Conservation (phyloP, 2,329 filamentous ascomycete genomes). For the Mollisiaceae sp. region DNA sequence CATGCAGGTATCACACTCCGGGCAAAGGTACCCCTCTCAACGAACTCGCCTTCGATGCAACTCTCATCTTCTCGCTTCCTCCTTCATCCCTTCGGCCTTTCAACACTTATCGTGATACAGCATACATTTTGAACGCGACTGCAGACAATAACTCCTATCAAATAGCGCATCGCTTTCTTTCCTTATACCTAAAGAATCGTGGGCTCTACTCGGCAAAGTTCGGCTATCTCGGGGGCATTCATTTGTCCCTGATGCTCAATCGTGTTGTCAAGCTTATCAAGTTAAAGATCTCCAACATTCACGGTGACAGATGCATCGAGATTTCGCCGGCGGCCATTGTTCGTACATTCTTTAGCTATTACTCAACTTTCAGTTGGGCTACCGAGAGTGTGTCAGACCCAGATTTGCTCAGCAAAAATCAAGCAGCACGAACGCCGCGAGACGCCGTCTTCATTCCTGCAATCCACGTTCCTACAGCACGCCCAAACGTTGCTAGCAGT, state of each 20-base stretch:
- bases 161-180: conserved; percentile 63
- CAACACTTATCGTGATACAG: conserved; percentile 67
- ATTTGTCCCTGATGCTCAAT: conserved; percentile 66
- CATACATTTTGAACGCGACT: conserved; percentile 63
- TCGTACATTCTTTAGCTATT: conserved; percentile 66
- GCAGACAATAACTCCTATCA: conserved; percentile 64
- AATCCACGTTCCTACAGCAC: conserved; percentile 65
- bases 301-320: no score
- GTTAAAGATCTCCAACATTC: conserved; percentile 27
- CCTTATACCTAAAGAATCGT: conserved; percentile 63
- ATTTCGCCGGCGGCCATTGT: conserved; percentile 45
- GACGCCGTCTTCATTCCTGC: conserved; percentile 69
- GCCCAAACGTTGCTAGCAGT: conserved; percentile 50
- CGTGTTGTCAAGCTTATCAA: conserved; percentile 61
- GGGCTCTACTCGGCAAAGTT: conserved; percentile 70
- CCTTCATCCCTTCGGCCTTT: conserved; percentile 63
- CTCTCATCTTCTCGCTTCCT: conserved; percentile 56
- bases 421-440: conserved; percentile 58
- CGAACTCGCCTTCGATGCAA: conserved; percentile 22
- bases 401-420: conserved; percentile 49
- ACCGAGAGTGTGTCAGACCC: conserved; percentile 61
- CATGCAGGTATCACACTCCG: conserved; percentile 19
- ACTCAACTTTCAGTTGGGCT: conserved; percentile 64
- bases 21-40: conserved; percentile 12
- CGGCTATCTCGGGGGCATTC: conserved; percentile 68